A percentile compares a stretch with the other conserved stretches of the same genome.
Evolutionary conservation across 2,329 filamentous ascomycete species (phyloP).

Genomic region (Fusarium paranaense): DNA sequence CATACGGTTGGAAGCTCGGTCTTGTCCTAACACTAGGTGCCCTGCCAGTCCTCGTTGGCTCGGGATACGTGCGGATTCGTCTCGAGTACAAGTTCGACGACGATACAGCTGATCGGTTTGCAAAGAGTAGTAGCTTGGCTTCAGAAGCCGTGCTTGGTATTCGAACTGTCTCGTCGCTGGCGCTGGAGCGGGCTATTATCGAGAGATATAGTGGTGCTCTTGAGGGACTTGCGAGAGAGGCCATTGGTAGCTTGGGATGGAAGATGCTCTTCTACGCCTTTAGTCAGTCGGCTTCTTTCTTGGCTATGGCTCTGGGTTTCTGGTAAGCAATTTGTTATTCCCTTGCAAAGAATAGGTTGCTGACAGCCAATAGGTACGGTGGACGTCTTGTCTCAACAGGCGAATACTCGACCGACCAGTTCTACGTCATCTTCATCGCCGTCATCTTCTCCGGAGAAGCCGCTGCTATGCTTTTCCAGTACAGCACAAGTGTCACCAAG

Average conservation of each 20-base stretch:
- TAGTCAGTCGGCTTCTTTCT: conserved; percentile 54
- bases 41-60: conserved; percentile 57
- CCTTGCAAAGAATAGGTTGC: background rate
- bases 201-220: conserved; percentile 49
- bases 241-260: conserved; percentile 48
- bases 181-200: conserved; percentile 58
- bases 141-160: conserved; percentile 63
- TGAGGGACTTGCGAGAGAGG: conserved; percentile 46
- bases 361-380: conserved; percentile 48
- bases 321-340: conserved; percentile 43
- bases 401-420: conserved; percentile 60
- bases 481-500: conserved; percentile 64
- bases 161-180: conserved; percentile 61
- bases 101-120: conserved; percentile 57
- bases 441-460: conserved; percentile 60
- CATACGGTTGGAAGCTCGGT: conserved; percentile 62
- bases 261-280: conserved; percentile 57
- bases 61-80: conserved; percentile 61
- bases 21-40: conserved; percentile 60
- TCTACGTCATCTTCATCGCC: conserved; percentile 64
- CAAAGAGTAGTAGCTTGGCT: conserved; percentile 60
- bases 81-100: conserved; percentile 61
- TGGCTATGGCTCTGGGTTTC: conserved; percentile 54
- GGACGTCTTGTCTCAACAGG: conserved; percentile 54
- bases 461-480: conserved; percentile 57